Base-by-base conservation (phyloP, 176 grass and related monocot species). In the Leersia perrieri region DNA sequence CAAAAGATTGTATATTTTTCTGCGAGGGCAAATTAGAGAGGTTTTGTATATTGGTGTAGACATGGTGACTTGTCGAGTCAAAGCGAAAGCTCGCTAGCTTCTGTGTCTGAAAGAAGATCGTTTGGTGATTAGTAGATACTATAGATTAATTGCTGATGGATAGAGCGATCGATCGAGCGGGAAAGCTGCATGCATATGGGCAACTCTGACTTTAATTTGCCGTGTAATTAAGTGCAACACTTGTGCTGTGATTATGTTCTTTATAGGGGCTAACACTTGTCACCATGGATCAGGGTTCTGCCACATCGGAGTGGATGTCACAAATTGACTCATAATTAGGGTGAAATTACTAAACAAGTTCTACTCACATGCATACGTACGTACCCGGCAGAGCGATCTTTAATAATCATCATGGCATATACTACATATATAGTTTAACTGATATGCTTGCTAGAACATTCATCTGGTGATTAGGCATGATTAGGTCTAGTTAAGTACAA, bases 401-500 rank as follows among this genome's bases (percentile, higher is more conserved):
- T 23, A 57, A 57, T 51, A 18, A 51, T n/a, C n/a, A 51, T 51
- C 47, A 16, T 10, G 51, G 51, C 51, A 57, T 57, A 51, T 22
- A 7, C 16, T 4, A 3, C 9, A 7, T 38, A 12, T 14, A 11
- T 14, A 44, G 1, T 44, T 44, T 44, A 44, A 44, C 41, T 44
- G 41, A 44, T 44, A 18, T 51, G 16, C 20, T 51, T 30, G 58
- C 70, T 89, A 71, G 87, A 89, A 85, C 77, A 70, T 81, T 85
- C 71, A 81, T 76, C 27, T 55, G 75, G 40, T 75, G 82, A 81
- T 72, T 55, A 68, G 16, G 58, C n/a, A 77, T 65, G 7, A 70
- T 55, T 88, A 39, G 3, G 70, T 62, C 77, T 71, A 67, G 60
- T 34, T 66, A 57, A 33, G 11, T 44, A 0, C 3, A 27, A 68